Evolutionary conservation across 2,329 filamentous ascomycete genomes (phyloP), one percentile per base, ranked within the genome.

Genomic region (Salinomyces thailandicus): DNA sequence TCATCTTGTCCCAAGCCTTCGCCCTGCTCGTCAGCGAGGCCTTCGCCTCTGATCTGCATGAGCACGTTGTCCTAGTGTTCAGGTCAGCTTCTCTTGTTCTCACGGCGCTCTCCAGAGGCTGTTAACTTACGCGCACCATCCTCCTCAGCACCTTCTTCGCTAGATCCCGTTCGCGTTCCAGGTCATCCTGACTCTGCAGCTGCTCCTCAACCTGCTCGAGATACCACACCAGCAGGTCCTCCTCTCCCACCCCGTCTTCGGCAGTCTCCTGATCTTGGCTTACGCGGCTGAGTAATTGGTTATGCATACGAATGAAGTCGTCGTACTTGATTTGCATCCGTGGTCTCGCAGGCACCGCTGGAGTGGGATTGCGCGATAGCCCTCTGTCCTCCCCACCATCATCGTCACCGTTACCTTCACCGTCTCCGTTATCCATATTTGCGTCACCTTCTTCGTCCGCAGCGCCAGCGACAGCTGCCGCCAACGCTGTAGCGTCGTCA

Each of bases 301-400:
- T 94, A 41, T 94, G 75, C 60, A 96, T 94, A 53, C 75, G 73
- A 58, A 89, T 83, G 62, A 93, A 98, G 62, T 93, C 91, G 53
- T 96, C 89, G 54, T 93, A 93, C 3, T 86, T 93, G 55, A 98
- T 89, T 53, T 86, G 91, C 36, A 84, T 91, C 64, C 81, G 86
- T 18, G 57, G 60, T 37, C 63, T 57, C 22, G 61, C 61, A 1
- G 54, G 62, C 47, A 62, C 67, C 15, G 61, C 44, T 24, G 54
- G 31, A n/a, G 27, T 15, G 11, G 11, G 27, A 14, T 9, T 13
- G 11, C 8, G 11, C 27, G 11, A 13, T 24, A 24, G 7, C 27
- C 11, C 8, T 9, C 11, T 14, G 8, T 8, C 15, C 11, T 16
- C 27, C 8, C 11, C 27, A 18, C 11, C 52, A 14, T 54, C 55